Percentiles rank a stretch among this genome's conserved stretches.
Evolutionary conservation across 768 basidiomycete species (phyloP).

Genomic region (Cystofilobasidium bisporidii): DNA sequence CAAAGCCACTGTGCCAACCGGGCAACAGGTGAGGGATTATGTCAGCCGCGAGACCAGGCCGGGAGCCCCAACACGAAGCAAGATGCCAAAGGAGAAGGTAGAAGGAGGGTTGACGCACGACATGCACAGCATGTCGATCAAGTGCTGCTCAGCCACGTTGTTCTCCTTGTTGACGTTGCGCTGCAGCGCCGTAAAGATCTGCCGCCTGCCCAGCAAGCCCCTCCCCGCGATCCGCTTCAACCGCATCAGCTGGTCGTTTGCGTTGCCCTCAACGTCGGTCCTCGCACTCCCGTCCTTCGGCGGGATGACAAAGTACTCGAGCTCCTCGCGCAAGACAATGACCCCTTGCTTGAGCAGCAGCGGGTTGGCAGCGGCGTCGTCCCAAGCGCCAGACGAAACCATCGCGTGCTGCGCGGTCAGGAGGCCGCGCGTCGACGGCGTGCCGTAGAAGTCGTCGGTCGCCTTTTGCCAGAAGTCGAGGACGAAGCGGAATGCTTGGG

Average conservation of each 20-base stretch:
- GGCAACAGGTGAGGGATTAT: too few species aligned
- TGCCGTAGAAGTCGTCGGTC: slow-evolving; percentile 86
- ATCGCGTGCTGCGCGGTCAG: slow-evolving; percentile 44
- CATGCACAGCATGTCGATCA: slow-evolving; percentile 99
- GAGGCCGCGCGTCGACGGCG: slow-evolving; percentile 53
- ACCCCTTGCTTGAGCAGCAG: slow-evolving; percentile 92
- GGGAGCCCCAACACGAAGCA: too few species aligned
- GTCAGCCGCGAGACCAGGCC: too few species aligned
- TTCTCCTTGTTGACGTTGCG: slow-evolving; percentile 99
- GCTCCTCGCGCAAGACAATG: slow-evolving; percentile 92
- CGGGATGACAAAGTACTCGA: slow-evolving; percentile 96
- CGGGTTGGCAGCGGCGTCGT: slow-evolving; percentile 53
- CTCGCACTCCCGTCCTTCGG: slow-evolving; percentile 47
- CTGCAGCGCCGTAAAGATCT: slow-evolving; percentile 95
- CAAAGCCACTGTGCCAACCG: slow-evolving; percentile 84
- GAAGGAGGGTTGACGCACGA: slow-evolving; percentile 53
- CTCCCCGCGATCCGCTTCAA: slow-evolving; percentile 79
- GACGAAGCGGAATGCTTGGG: slow-evolving; percentile 89
- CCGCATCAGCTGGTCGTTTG: slow-evolving; percentile 65
- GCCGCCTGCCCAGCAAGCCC: slow-evolving; percentile 75
- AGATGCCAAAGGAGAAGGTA: neutral
- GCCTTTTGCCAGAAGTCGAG: slow-evolving; percentile 83
- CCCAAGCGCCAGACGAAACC: slow-evolving; percentile 47
- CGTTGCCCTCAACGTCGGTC: slow-evolving; percentile 62
- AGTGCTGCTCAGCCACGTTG: slow-evolving; percentile 95